These are phyloP conservation scores for Tagetes patula DNA, from an alignment of 129 eudicot species.

Conservation along the genomic window DNA sequence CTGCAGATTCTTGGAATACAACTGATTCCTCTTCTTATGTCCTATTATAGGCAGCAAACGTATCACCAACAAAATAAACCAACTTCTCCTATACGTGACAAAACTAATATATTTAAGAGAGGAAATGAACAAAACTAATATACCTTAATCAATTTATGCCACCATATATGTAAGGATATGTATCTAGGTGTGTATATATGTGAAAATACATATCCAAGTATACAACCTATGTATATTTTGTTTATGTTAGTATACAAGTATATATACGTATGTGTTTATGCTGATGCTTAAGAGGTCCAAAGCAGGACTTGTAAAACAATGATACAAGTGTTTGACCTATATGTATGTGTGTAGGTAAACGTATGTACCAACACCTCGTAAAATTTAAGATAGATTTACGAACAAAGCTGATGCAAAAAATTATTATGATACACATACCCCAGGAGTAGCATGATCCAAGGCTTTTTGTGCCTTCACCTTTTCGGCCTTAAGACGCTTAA, in stretches of 20 bases:
- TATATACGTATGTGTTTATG: too few species aligned
- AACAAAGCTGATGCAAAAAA: not conserved
- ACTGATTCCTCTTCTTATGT: constrained; percentile 86
- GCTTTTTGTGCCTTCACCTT: constrained; percentile 85
- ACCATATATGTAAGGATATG: too few species aligned
- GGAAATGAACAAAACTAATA: not conserved
- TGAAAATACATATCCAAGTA: too few species aligned
- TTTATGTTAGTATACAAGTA: too few species aligned
- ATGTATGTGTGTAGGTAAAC: too few species aligned
- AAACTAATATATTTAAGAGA: not conserved
- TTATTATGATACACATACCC: constrained; percentile 53
- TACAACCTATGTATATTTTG: too few species aligned
- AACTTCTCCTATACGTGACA: not conserved
- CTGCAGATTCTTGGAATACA: constrained; percentile 74
- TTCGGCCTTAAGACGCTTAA: constrained; percentile 76
- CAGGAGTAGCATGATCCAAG: constrained; percentile 97
- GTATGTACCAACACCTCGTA: constrained; percentile 12
- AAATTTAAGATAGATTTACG: constrained; percentile 7
- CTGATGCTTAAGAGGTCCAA: too few species aligned
- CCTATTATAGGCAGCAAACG: constrained; percentile 51
- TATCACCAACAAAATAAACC: constrained; percentile 23
- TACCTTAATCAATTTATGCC: too few species aligned
- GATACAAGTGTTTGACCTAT: constrained; percentile 4
- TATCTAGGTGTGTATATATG: too few species aligned
- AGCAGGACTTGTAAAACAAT: not conserved